Evolutionary conservation across 108 stramenopile species (phyloP), one percentile per base, ranked within the genome.

Genomic region (Poteriospumella lacustris): DNA sequence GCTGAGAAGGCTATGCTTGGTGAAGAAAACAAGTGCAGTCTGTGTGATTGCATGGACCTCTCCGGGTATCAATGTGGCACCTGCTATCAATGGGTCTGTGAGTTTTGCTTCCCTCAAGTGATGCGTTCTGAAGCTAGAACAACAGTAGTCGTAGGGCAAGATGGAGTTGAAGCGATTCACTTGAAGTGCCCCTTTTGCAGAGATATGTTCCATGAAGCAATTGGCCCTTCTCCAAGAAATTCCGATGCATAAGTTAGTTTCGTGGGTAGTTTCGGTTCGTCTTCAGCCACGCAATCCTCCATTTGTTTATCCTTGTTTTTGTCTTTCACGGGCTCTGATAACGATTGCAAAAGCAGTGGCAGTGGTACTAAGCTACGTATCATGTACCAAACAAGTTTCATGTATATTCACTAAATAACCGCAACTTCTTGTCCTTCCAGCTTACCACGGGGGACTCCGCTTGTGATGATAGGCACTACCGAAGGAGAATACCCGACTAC

Each of bases 61-160:
- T 56, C 52, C 19, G 52, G 52, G 24, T 56, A 56, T 56, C 19
- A 56, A 24, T 56, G 52, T 24, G 24, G 15, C 52, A 56, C 52
- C 24, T 56, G 52, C 52, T 24, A 56, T 56, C 52, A 56, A 24
- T 56, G 52, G 52, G 52, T 56, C 24, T 56, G 52, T 56, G 52
- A 56, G 24, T 56, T 56, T 56, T 56, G 52, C 52, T 56, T 56
- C 52, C 52, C 52, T 56, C 52, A 56, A 56, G 52, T 56, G 52
- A 56, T 56, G 52, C 24, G 52, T 56, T 15, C 24, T 56, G 52
- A 56, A 24, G 52, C 24, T 24, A 56, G 52, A 56, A 56, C 52
- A 19, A 56, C 52, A 19, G 19, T 56, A 19, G 52, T 56, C 15
- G 24, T 56, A 19, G 15, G 15, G 52, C 52, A 15, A 19, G 52